Evolutionary conservation across 345 rosid genomes (phyloP).

Genomic region (Adansonia digitata): DNA sequence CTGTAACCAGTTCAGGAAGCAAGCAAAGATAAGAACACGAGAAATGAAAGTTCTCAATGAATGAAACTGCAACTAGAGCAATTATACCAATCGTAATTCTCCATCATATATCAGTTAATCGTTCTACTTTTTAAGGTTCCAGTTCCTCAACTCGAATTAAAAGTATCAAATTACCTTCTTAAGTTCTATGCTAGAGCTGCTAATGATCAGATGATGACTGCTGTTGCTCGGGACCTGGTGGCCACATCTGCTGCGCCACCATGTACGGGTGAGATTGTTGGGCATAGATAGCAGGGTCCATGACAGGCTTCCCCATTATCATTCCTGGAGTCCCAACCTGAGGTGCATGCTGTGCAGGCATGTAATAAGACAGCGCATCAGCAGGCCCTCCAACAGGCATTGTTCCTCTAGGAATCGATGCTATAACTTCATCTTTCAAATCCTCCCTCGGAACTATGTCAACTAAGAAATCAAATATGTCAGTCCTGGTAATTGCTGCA

Average conservation of each 20-base stretch:
- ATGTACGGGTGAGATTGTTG: constrained; percentile 60
- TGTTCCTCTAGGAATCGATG: constrained; percentile 53
- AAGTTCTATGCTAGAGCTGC: constrained; percentile 13
- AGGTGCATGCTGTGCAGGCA: constrained; percentile 62
- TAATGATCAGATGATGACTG: constrained; percentile 61
- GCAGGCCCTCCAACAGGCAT: constrained; percentile 53
- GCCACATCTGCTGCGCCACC: constrained; percentile 77
- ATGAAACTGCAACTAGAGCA: not conserved
- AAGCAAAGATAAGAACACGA: not conserved
- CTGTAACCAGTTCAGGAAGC: not conserved
- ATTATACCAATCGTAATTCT: not conserved
- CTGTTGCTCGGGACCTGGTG: constrained; percentile 73
- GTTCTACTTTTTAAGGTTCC: not conserved
- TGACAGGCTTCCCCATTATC: constrained; percentile 79
- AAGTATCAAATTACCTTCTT: constrained; percentile 8
- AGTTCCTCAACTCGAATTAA: not conserved
- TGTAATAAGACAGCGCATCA: constrained; percentile 66
- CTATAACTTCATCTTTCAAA: constrained; percentile 73
- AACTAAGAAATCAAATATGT: constrained; percentile 87
- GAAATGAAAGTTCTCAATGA: not conserved
- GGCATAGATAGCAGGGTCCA: constrained; percentile 59
- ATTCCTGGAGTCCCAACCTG: constrained; percentile 69
- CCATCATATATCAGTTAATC: not conserved
- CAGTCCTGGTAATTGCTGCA: constrained; percentile 91
- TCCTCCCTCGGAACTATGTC: constrained; percentile 96